A percentile compares a stretch with the other conserved stretches of the same genome.
Conservation (phyloP, 1,139 yeast species). For the Yamadazyma sp. region DNA sequence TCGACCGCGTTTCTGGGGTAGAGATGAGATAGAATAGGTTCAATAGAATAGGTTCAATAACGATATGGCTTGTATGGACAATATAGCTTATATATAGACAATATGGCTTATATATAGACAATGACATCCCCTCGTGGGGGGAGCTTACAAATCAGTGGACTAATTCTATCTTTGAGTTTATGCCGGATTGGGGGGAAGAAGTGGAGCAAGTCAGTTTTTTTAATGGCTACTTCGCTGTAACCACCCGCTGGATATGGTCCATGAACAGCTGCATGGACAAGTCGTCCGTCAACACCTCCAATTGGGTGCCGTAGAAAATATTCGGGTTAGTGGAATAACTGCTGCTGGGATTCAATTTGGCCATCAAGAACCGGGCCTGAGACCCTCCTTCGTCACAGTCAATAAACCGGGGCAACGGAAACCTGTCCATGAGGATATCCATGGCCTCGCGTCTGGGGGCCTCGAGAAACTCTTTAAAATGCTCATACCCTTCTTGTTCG, state of each 20-base stretch:
- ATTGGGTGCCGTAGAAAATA: conserved; percentile 30
- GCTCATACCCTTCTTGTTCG: conserved; percentile 61
- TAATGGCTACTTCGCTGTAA: conserved; percentile 21
- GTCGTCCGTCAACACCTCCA: conserved; percentile 65
- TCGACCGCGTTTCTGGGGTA: conserved; percentile 1
- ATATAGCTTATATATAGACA: too few species aligned
- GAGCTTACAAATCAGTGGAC: too few species aligned
- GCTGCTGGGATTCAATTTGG: conserved; percentile 72
- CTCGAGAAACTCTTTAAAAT: conserved; percentile 59
- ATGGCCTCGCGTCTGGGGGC: conserved; percentile 71
- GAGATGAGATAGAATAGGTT: not conserved
- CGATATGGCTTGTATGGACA: too few species aligned
- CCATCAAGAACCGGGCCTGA: conserved; percentile 74
- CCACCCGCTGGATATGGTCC: conserved; percentile 51
- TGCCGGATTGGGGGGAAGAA: too few species aligned
- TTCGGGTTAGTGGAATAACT: conserved; percentile 49
- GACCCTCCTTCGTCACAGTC: conserved; percentile 83
- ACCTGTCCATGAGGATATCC: conserved; percentile 63
- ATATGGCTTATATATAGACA: too few species aligned
- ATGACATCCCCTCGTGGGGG: too few species aligned
- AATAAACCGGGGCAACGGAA: conserved; percentile 92
- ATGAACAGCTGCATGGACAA: conserved; percentile 67
- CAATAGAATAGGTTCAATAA: not conserved
- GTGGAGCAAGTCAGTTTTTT: too few species aligned
- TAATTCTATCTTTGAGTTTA: too few species aligned